Base-by-base conservation (phyloP, 1,284 basidiomycete species). In the Microbotryum lychnidis-dioicae region DNA sequence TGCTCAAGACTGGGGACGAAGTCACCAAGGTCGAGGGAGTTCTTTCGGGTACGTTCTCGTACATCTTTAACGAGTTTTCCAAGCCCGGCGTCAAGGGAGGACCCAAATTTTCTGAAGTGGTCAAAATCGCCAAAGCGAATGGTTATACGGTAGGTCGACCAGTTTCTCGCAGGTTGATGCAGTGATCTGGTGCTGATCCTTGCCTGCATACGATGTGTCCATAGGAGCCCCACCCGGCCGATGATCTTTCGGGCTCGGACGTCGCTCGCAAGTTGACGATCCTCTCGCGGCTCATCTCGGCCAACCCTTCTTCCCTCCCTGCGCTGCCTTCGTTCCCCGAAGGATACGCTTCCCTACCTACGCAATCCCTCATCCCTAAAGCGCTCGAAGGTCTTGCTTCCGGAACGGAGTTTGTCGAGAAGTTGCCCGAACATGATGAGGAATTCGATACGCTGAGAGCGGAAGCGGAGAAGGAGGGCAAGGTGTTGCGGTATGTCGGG, bases 31-130 rank as follows among this genome's bases (percentile, higher is more conserved):
- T 82, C 62, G 81, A 83, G 71, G 81, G 81, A 42, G 90, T 94
- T 48, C 87, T 94, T 76, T 91, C 88, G 9, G 94, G 94, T 4
- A 99, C 94, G 1, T 84, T 99, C 79, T 91, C 87, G 74, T 99
- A 98, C 79, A 97, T 99, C 77, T 99, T 99, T 82, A 98, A 98
- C 78, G 86, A 92, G 69, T 99, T 92, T 75, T 91, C 87, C 6
- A 72, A 72, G 49, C 69, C 70, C 20, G 54, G 56, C 2, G 27
- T 37, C 5, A 72, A 10, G 27, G 80, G 79, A 51, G 68, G 67
- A 37, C 69, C 72, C 57, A 78, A 77, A 70, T 97, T 98, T 77
- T 93, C 90, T 3, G 86, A 89, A 21, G 86, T 98, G 54, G 93
- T 98, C 67, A 83, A 83, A 68, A 76, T 86, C 48, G 96, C 96